A percentile compares a stretch with the other conserved stretches of the same genome.
Evolutionary conservation across 2,329 filamentous ascomycete genomes (phyloP).

Genomic region (Colletotrichum tofieldiae): DNA sequence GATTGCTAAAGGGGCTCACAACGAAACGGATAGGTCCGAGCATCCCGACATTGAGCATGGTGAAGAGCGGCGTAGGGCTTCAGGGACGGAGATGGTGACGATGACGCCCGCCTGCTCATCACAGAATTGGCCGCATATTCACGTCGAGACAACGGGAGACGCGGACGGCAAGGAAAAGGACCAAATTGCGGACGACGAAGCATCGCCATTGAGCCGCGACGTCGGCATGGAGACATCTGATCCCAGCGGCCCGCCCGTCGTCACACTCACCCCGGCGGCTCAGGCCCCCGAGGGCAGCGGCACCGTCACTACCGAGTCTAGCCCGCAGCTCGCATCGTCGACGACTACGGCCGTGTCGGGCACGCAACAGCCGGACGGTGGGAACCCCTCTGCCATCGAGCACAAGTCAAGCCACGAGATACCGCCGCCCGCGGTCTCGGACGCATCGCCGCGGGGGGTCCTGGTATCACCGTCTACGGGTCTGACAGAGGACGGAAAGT

Average conservation of each 20-base stretch:
- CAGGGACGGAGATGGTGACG: not conserved
- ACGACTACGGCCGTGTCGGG: constrained; percentile 8
- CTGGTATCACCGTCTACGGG: not conserved
- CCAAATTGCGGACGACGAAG: constrained; percentile 1
- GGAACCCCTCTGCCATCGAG: not conserved
- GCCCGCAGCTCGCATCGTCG: constrained; percentile 20
- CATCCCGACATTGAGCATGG: not conserved
- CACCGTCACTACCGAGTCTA: not conserved
- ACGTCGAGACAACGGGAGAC: constrained; percentile 10
- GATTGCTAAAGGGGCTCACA: constrained; percentile 63
- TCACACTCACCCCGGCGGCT: constrained; percentile 20
- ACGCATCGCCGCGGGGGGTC: not conserved
- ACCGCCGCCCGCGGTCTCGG: not conserved
- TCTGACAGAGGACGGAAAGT: constrained; percentile 15
- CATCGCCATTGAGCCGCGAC: constrained; percentile 3
- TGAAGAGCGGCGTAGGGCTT: not conserved
- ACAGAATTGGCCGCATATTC: constrained; percentile 13
- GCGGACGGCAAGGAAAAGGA: not conserved
- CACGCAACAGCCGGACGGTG: not conserved
- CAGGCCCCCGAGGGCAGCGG: not conserved
- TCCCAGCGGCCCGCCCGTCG: constrained; percentile 8
- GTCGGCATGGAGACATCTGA: not conserved
- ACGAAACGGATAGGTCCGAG: constrained; percentile 58
- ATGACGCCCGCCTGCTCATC: constrained; percentile 3
- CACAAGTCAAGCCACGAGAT: not conserved